Evolutionary conservation across 805 yeast species (phyloP), one percentile per base, ranked within the genome.

Genomic region (Cyberlindnera amylophila): DNA sequence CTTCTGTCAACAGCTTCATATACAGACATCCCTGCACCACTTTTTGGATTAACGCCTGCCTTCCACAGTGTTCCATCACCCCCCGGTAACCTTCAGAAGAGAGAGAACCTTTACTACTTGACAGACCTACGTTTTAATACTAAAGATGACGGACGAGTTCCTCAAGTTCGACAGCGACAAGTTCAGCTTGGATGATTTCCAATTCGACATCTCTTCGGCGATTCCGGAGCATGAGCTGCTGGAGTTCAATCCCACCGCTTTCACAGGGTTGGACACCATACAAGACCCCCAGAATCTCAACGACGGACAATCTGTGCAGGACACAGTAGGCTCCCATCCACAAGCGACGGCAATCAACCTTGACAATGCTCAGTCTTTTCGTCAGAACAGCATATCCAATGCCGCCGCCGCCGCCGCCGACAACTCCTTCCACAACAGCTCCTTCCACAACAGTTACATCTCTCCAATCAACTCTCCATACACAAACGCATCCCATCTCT

Each of bases 211-310:
- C 24, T 34, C 49, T 21, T 55, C 61, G 2, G 49, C 61, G 1
- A 58, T 58, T 14, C 62, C 61, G 3, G 62, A 57, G 47, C 49
- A 57, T 32, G 61, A 59, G 33, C 47, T 58, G 12, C 36, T 58
- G 17, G 58, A 59, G 36, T 53, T 54, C 39, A 34, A 39, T 23
- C 47, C 41, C 13, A 39, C 42, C 28, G 49, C 50, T 7, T 44
- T 45, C 31, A 49, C 46, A 12, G 51, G 51, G 13, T 34, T 36
- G 23, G 34, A 40, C 38, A 34, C 17, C 41, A 24, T 8, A 40
- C 27, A 30, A 15, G 23, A 19, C 27, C 14, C 11, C n/a, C 10
- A 6, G 34, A 30, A 35, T 27, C 13, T 11, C n/a, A 27, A 13
- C 30, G 14, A 27, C n/a, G n/a, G 5, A 27, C 30, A 7, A 27